Conservation (phyloP, 108 stramenopile species). For the Stephanodiscus triporus region DNA sequence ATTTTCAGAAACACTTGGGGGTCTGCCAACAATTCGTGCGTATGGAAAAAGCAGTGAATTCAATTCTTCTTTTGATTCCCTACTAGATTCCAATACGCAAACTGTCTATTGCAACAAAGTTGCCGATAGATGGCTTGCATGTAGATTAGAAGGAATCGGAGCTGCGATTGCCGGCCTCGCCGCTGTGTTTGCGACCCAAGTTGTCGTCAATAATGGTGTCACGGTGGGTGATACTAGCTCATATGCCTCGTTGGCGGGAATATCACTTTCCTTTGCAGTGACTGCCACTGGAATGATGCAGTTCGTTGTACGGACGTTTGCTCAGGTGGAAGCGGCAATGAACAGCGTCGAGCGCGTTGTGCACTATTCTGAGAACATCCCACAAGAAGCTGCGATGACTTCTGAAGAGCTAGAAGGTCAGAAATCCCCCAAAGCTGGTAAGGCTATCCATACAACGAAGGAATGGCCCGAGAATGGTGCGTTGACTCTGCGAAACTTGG, state of each 20-base stretch:
- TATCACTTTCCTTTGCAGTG: constrained; percentile 86
- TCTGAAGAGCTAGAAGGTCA: constrained; percentile 55
- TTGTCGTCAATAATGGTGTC: constrained; percentile 53
- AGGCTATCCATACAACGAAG: constrained; percentile 40
- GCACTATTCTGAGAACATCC: constrained; percentile 74
- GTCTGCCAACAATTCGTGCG: constrained; percentile 90
- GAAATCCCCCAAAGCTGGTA: constrained; percentile 57
- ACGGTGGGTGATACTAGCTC: constrained; percentile 35
- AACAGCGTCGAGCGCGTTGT: constrained; percentile 87
- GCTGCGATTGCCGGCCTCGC: constrained; percentile 62
- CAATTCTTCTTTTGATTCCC: constrained; percentile 55
- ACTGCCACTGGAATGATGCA: constrained; percentile 80
- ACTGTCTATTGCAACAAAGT: constrained; percentile 69
- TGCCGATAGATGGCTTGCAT: constrained; percentile 78
- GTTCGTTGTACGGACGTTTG: constrained; percentile 79
- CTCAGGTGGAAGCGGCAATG: constrained; percentile 91
- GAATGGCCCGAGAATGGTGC: constrained; percentile 84
- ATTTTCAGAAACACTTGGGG: constrained; percentile 94
- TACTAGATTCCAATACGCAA: constrained; percentile 67
- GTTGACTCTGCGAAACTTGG: constrained; percentile 73
- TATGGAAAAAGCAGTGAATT: constrained; percentile 67
- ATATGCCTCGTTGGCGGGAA: constrained; percentile 76
- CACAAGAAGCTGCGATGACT: constrained; percentile 72
- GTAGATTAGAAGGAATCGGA: constrained; percentile 76
- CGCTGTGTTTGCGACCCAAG: constrained; percentile 67